These are phyloP conservation scores for Pseudognaphalium luteoalbum DNA, from an alignment of 129 eudicot species.

Conservation along the genomic window DNA sequence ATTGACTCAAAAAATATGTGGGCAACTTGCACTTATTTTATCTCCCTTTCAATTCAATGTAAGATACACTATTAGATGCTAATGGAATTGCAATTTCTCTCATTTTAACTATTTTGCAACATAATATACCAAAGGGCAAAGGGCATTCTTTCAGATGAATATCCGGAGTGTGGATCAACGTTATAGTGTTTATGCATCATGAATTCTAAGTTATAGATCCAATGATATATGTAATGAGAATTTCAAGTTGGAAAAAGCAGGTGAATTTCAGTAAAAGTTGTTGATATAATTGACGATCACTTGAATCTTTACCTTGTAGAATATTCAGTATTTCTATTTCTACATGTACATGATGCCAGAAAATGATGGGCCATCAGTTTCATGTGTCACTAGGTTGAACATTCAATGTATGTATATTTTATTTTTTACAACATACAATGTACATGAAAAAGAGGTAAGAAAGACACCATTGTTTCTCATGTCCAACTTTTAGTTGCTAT, in stretches of 20 bases:
- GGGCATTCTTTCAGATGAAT: neutral
- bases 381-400: neutral
- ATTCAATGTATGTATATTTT: conserved; percentile 8
- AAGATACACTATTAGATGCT: conserved; percentile 13
- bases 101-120: conserved; percentile 11
- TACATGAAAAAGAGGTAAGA: conserved; percentile 18
- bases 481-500: conserved; percentile 4
- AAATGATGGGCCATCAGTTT: neutral
- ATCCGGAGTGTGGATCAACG: neutral
- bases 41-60: conserved; percentile 16
- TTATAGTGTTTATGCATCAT: no score
- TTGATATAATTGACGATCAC: neutral
- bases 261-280: neutral
- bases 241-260: no score
- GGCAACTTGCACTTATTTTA: conserved; percentile 36
- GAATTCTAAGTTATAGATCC: no score
- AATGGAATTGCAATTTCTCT: conserved; percentile 9
- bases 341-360: neutral
- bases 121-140: neutral
- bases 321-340: neutral
- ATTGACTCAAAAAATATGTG: conserved; percentile 29
- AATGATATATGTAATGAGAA: no score
- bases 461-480: neutral
- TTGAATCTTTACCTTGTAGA: neutral
- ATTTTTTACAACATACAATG: conserved; percentile 12